Evolutionary conservation across 495 filamentous ascomycete genomes (phyloP), one percentile per base, ranked within the genome.

Genomic region (Sphaerosporella brunnea): DNA sequence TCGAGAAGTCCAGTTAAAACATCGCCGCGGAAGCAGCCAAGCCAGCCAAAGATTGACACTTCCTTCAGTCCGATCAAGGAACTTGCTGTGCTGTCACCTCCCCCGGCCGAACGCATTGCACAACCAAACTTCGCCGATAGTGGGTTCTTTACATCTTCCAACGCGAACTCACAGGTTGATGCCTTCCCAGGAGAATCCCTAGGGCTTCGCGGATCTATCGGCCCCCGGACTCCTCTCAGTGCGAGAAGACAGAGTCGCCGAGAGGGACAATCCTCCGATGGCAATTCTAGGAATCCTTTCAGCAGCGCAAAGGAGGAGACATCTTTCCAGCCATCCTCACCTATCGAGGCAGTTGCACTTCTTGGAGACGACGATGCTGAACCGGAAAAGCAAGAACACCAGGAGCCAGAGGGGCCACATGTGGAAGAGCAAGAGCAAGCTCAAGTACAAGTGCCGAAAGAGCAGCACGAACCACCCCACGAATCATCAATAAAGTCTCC

Each of bases 231-330:
- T 46, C 43, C 2, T 18, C 26, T 34, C 40, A 26, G 35, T n/a
- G 11, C 25, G n/a, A 46, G 25, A 3, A 46, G 43, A 21, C 43
- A 15, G 5, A 34, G 49, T 2, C n/a, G n/a, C n/a, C n/a, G n/a
- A n/a, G n/a, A n/a, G n/a, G n/a, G n/a, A n/a, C 32, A 48, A 48
- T 48, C 44, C 20, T 34, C 34, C 11, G 69, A 69, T 23, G 67
- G 69, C 20, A 69, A 69, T 30, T 72, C 72, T 18, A 73, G 75
- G 32, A 69, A 65, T 3, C 79, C 74, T 0, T 84, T 80, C 58
- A 72, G 79, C 34, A 80, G 80, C 4, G 76, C 80, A 1, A 74
- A 74, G 53, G 77, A 84, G 54, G 72, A 75, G 35, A 25, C 24
- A 37, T 45, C 48, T 15, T n/a, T 34, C 1, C 41, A 11, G 24